Evolutionary conservation across 495 filamentous ascomycete species (phyloP).

Genomic region (Penicillium lagena): DNA sequence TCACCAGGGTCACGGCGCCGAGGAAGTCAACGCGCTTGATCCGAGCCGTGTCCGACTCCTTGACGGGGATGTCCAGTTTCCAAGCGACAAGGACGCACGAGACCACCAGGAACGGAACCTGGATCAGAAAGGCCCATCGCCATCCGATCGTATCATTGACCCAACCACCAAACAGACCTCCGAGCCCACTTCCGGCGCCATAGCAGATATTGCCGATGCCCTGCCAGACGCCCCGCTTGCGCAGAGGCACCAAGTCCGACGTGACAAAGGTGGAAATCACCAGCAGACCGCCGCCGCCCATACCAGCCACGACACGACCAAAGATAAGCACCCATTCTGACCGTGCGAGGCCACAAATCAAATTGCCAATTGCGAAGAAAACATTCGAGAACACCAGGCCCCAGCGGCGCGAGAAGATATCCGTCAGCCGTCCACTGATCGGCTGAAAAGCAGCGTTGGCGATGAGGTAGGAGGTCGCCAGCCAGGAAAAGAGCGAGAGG

Average conservation of each 20-base stretch:
- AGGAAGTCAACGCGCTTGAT: slow-evolving; percentile 80
- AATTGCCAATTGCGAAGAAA: slow-evolving; percentile 74
- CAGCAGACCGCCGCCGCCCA: slow-evolving; percentile 79
- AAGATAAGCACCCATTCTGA: slow-evolving; percentile 66
- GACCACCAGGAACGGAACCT: slow-evolving; percentile 60
- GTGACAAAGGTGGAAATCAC: slow-evolving; percentile 77
- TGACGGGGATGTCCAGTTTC: slow-evolving; percentile 70
- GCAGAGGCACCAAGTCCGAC: slow-evolving; percentile 76
- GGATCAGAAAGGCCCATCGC: slow-evolving; percentile 71
- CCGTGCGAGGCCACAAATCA: slow-evolving; percentile 77
- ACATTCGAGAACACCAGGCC: slow-evolving; percentile 75
- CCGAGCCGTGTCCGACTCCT: slow-evolving; percentile 47
- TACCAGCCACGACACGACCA: slow-evolving; percentile 75
- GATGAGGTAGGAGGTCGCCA: slow-evolving; percentile 85
- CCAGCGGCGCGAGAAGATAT: slow-evolving; percentile 75
- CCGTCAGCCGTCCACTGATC: slow-evolving; percentile 76
- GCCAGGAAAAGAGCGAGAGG: slow-evolving; percentile 80
- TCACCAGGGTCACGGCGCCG: slow-evolving; percentile 62
- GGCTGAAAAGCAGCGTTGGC: slow-evolving; percentile 86
- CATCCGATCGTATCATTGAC: slow-evolving; percentile 75
- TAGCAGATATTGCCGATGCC: slow-evolving; percentile 79
- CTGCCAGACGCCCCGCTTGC: slow-evolving; percentile 77
- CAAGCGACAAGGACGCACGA: slow-evolving; percentile 61
- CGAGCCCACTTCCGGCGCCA: slow-evolving; percentile 60
- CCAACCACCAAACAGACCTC: slow-evolving; percentile 64